A percentile compares a stretch with the other conserved stretches of the same genome.
Conservation (phyloP, 2,329 filamentous ascomycete genomes). For the Colletotrichum kahawae region DNA sequence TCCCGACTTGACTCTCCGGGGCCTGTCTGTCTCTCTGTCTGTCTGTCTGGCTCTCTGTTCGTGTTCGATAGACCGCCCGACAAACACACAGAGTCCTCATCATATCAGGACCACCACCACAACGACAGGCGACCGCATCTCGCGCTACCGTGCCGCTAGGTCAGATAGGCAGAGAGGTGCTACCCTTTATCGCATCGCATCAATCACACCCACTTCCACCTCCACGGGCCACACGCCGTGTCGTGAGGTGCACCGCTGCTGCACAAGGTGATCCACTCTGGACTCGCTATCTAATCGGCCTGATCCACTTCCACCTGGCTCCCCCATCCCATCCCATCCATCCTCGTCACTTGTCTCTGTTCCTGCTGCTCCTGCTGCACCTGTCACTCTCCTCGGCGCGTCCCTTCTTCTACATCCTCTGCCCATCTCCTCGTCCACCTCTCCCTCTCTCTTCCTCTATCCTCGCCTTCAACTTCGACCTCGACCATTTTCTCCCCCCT, state of each 20-base stretch:
- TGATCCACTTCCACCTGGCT: constrained; percentile 1
- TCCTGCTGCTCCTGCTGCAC: not conserved
- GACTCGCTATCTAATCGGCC: constrained; percentile 15
- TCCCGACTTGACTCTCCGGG: not conserved
- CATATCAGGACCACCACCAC: not conserved
- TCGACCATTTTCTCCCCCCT: not conserved
- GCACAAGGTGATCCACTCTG: not conserved
- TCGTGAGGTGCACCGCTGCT: not conserved
- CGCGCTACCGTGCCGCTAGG: not conserved
- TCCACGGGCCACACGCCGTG: not conserved
- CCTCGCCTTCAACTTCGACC: constrained; percentile 1
- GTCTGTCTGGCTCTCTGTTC: not conserved
- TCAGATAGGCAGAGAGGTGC: not conserved
- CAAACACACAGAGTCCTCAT: not conserved
- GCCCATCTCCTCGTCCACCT: constrained; percentile 7
- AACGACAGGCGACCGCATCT: not conserved
- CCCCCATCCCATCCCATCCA: not conserved
- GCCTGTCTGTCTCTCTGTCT: not conserved
- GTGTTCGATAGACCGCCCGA: not conserved
- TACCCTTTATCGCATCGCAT: constrained; percentile 21
- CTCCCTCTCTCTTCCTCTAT: not conserved
- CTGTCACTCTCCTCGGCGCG: constrained; percentile 17
- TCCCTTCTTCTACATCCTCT: constrained; percentile 19
- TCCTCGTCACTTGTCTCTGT: constrained; percentile 17
- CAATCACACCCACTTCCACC: not conserved